phyloP scores from a whole-genome alignment of 2,329 filamentous ascomycete species.

The Mycosphaerella sp. region DNA sequence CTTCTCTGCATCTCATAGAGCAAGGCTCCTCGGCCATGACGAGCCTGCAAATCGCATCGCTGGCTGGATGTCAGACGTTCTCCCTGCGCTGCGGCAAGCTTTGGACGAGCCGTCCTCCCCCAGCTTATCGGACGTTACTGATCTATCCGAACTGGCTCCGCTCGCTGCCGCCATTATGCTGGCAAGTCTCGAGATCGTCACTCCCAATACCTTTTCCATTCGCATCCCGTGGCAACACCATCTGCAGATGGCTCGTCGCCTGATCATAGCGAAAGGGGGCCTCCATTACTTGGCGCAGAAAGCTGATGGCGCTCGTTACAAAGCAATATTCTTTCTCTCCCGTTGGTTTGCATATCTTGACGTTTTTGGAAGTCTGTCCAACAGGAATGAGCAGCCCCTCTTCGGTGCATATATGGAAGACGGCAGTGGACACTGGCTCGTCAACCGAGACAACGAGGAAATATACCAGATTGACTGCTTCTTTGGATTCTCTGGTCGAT shows the following conservation, averaged over 20 bases:
- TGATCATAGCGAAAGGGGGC: conserved; percentile 62
- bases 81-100: conserved; percentile 62
- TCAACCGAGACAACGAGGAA: conserved; percentile 32
- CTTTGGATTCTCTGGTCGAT: conserved; percentile 68
- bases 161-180: conserved; percentile 81
- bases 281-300: conserved; percentile 42
- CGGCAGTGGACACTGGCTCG: conserved; percentile 32
- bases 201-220: conserved; percentile 73
- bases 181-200: conserved; percentile 75
- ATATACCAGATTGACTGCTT: conserved; percentile 68
- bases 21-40: conserved; percentile 63
- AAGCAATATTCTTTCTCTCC: conserved; percentile 65
- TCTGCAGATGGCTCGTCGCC: conserved; percentile 65
- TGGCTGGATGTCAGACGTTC: conserved; percentile 72
- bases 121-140: conserved; percentile 35
- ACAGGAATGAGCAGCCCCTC: conserved; percentile 40
- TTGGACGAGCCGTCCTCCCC: conserved; percentile 38
- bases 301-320: conserved; percentile 40
- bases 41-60: conserved; percentile 74
- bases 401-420: conserved; percentile 37
- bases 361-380: conserved; percentile 63
- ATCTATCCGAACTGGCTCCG: conserved; percentile 63
- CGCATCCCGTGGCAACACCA: conserved; percentile 75
- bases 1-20: conserved; percentile 78
- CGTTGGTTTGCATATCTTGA: conserved; percentile 83